A percentile compares a stretch with the other conserved stretches of the same genome.
Conservation (phyloP, 2,329 filamentous ascomycete species). For the Podosphaera fusca region DNA sequence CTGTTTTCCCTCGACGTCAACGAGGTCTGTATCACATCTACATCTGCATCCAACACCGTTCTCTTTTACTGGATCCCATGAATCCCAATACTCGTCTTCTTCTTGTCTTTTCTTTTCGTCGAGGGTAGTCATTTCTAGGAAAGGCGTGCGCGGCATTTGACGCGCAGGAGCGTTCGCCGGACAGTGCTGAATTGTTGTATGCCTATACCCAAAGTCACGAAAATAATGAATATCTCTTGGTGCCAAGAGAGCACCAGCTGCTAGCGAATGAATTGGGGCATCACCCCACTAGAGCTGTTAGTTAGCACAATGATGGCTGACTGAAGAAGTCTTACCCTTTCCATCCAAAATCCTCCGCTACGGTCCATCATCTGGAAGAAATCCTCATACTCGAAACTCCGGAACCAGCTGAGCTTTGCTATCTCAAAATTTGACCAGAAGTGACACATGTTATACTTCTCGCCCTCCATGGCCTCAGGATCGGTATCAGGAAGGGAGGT, state of each 20-base stretch:
- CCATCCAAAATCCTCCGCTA: slow-evolving; percentile 97
- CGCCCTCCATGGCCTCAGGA: slow-evolving; percentile 83
- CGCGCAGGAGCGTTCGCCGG: slow-evolving; percentile 81
- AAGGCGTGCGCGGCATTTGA: slow-evolving; percentile 61
- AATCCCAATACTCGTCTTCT: slow-evolving; percentile 92
- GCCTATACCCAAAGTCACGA: slow-evolving; percentile 92
- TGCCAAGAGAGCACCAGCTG: slow-evolving; percentile 65
- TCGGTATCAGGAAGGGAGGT: slow-evolving; percentile 61
- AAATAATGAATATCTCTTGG: slow-evolving; percentile 89
- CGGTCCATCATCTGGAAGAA: slow-evolving; percentile 99
- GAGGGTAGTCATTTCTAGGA: slow-evolving; percentile 54
- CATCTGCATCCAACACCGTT: slow-evolving; percentile 94
- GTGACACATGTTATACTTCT: slow-evolving; percentile 99
- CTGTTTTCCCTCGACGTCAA: slow-evolving; percentile 92
- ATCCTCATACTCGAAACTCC: slow-evolving; percentile 90
- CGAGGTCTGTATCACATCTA: slow-evolving; percentile 89
- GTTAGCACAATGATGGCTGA: slow-evolving; percentile 7
- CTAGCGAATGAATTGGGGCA: slow-evolving; percentile 91
- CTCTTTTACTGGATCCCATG: slow-evolving; percentile 67
- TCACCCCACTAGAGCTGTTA: slow-evolving; percentile 59
- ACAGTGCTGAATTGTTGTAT: slow-evolving; percentile 97
- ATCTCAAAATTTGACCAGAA: slow-evolving; percentile 99
- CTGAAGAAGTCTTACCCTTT: slow-evolving; percentile 41
- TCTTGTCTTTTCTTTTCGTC: slow-evolving; percentile 69
- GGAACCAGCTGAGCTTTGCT: slow-evolving; percentile 80